Conservation (phyloP, 2,329 filamentous ascomycete genomes). For the Venturiaceae sp. region DNA sequence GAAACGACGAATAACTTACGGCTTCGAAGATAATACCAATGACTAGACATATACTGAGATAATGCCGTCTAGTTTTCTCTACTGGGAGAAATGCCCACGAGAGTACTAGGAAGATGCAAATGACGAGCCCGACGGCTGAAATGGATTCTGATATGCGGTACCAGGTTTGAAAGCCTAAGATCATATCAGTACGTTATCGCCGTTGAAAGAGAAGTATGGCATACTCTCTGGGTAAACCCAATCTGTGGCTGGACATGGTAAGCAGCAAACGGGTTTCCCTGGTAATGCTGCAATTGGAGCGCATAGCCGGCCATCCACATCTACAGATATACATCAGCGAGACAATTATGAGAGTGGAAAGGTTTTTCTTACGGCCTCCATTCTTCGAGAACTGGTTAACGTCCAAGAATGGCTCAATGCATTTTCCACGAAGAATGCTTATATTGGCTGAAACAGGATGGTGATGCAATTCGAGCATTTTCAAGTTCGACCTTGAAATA, state of each 20-base stretch:
- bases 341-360: slow-evolving; percentile 1
- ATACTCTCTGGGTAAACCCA: slow-evolving; percentile 57
- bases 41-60: slow-evolving; percentile 80
- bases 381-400: slow-evolving; percentile 46
- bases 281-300: slow-evolving; percentile 32
- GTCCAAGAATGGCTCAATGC: slow-evolving; percentile 62
- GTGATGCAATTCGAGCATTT: neutral
- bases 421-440: slow-evolving; percentile 37
- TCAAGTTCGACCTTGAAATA: neutral
- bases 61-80: slow-evolving; percentile 86
- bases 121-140: slow-evolving; percentile 62
- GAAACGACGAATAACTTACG: slow-evolving; percentile 41
- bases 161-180: slow-evolving; percentile 42
- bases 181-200: slow-evolving; percentile 9
- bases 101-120: slow-evolving; percentile 64
- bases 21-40: slow-evolving; percentile 69
- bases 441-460: neutral
- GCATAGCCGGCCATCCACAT: slow-evolving; percentile 48
- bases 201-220: neutral
- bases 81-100: slow-evolving; percentile 75
- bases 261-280: slow-evolving; percentile 58
- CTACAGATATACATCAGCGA: slow-evolving; percentile 30
- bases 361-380: slow-evolving; percentile 41
- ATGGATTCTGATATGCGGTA: slow-evolving; percentile 70
- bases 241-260: slow-evolving; percentile 81